Base-by-base conservation (phyloP, 108 stramenopile species). In the Cyclotella sp. region DNA sequence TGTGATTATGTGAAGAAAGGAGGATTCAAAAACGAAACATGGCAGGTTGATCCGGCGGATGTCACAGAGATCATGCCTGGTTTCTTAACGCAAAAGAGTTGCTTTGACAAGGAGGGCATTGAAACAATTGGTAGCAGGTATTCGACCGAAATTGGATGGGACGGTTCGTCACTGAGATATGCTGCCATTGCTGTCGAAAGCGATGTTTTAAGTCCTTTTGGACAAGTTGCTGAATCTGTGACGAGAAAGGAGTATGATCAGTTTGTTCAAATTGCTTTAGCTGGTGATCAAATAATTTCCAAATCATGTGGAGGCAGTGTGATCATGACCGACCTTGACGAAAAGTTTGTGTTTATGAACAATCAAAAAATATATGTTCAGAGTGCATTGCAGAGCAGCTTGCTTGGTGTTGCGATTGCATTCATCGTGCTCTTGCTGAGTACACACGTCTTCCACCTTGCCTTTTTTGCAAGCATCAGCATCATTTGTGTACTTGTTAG, bases 341-440 rank as follows among this genome's bases (percentile, higher is more conserved):
- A 85, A 53, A 87, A 87, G 60, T 85, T 85, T 55, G 78, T 85
- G 40, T 81, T 87, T 52, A 87, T 87, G 87, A 87, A 87, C 63
- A 87, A 85, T 43, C 87, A 87, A 64, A 39, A 49, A 24, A 78
- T 87, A n/a, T 87, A 84, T 51, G 73, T 82, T 2, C 69, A 70
- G n/a, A 66, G 76, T 11, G 87, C 87, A 11, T 34, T 87, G 7
- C 62, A 58, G n/a, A 79, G 84, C 43, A 63, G 65, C 28, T 57
- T 87, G 29, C 72, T 85, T 57, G 87, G 84, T 53, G 80, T 84
- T 1, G 68, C 21, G 15, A 87, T 87, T 71, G 84, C 84, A 8
- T 87, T 87, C 54, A 58, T 80, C 7, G 87, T 85, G 28, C 75
- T 87, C 22, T 53, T 85, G 57, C 6, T 83, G n/a, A 68, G 73